Evolutionary conservation across 192 early-diverging fungal genomes (phyloP).

Genomic region (Phlyctochytrium arcticum): DNA sequence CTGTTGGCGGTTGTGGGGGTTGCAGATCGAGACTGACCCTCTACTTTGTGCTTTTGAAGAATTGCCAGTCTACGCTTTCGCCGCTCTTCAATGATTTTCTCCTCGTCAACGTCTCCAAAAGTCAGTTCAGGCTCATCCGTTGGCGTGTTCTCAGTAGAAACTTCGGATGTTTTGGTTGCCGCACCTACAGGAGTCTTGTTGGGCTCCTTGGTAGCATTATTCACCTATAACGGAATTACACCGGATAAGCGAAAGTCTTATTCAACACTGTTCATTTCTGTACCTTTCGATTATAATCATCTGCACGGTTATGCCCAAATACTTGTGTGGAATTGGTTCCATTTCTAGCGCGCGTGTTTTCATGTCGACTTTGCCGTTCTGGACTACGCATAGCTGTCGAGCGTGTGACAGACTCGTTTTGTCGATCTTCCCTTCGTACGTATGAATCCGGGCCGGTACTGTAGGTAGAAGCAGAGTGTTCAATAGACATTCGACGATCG

Average conservation of each 20-base stretch:
- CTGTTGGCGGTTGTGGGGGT: constrained; percentile 25
- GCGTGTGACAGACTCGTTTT: no score
- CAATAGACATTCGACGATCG: not conserved
- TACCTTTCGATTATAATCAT: not conserved
- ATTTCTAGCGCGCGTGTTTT: not conserved
- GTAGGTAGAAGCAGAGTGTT: not conserved
- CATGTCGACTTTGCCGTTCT: not conserved
- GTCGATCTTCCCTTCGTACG: no score
- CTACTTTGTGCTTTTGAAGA: constrained; percentile 61
- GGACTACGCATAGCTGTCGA: not conserved
- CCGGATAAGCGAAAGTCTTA: not conserved
- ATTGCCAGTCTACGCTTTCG: constrained; percentile 73
- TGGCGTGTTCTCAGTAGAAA: not conserved
- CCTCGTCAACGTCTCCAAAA: constrained; percentile 64
- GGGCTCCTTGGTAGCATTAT: not conserved
- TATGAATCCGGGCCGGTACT: no score
- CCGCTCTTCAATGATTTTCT: constrained; percentile 79
- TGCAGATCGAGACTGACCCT: constrained; percentile 23
- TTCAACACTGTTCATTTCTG: no score
- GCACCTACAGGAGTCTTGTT: not conserved
- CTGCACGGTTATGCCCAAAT: not conserved
- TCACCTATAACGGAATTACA: not conserved
- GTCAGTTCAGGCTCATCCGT: not conserved
- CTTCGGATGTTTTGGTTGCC: not conserved
- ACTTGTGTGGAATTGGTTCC: not conserved